Evolutionary conservation across 2,329 filamentous ascomycete genomes (phyloP).

Genomic region (Epichloe glyceriae): DNA sequence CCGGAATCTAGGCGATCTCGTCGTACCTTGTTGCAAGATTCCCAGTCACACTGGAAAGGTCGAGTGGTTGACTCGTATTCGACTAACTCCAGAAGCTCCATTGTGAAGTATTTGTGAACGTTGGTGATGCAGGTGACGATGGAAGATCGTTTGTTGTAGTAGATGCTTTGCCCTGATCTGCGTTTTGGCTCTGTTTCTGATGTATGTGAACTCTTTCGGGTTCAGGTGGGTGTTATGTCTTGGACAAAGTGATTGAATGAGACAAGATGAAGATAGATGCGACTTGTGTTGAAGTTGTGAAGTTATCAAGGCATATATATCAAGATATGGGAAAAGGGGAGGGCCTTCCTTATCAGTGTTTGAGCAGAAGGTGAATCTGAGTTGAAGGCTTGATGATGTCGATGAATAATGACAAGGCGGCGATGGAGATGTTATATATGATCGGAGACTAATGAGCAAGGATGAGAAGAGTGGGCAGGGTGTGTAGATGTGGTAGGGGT

Average conservation of each 20-base stretch:
- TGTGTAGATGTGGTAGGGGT: neutral
- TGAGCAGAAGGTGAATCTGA: neutral
- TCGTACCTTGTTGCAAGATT: conserved; percentile 47
- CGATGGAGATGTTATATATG: conserved; percentile 9
- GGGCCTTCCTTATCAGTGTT: conserved; percentile 1
- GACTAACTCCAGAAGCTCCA: conserved; percentile 54
- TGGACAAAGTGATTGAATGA: neutral
- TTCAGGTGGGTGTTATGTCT: neutral
- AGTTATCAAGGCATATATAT: neutral
- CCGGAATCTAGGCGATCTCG: neutral
- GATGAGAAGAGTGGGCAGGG: conserved; percentile 3
- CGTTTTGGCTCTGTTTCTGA: neutral
- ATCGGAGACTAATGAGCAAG: conserved; percentile 7
- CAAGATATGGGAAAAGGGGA: neutral
- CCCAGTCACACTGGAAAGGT: conserved; percentile 52
- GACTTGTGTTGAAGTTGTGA: neutral
- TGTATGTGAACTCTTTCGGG: too few species aligned
- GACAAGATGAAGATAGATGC: neutral
- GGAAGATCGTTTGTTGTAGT: neutral
- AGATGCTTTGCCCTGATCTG: too few species aligned
- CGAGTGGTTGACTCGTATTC: conserved; percentile 50
- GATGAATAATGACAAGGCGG: conserved; percentile 1
- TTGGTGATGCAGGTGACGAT: neutral
- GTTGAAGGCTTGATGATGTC: conserved; percentile 4
- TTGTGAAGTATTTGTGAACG: conserved; percentile 13